Percentiles rank a stretch among this genome's conserved stretches.
Conservation (phyloP, 306 rosid species). For the Rubus idaeus region DNA sequence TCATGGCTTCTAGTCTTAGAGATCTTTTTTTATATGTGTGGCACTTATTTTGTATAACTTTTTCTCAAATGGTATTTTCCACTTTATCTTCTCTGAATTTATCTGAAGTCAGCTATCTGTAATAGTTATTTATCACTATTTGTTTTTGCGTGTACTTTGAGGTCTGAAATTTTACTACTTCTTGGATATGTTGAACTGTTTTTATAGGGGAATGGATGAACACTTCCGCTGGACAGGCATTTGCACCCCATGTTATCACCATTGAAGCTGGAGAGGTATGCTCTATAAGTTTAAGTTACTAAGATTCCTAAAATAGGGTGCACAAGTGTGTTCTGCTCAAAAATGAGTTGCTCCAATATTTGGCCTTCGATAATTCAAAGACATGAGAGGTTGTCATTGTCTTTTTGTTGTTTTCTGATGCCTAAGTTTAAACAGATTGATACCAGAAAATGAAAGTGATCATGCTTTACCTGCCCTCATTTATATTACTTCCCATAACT, state of each 20-base stretch:
- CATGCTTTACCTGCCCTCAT: background rate
- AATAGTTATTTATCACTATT: background rate
- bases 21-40: background rate
- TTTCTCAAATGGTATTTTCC: background rate
- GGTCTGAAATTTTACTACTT: conserved; percentile 16
- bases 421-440: background rate
- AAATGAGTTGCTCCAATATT: background rate
- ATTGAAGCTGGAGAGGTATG: conserved; percentile 81
- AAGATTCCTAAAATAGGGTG: conserved; percentile 18
- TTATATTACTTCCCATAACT: background rate
- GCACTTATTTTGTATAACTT: background rate
- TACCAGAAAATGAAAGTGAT: background rate
- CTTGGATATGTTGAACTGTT: conserved; percentile 17
- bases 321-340: background rate
- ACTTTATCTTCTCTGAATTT: background rate
- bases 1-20: conserved; percentile 7
- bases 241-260: conserved; percentile 88
- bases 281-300: conserved; percentile 10
- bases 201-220: conserved; percentile 97
- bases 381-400: background rate
- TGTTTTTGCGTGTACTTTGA: conserved; percentile 13
- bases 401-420: background rate
- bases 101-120: background rate
- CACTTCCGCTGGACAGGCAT: conserved; percentile 88
- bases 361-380: background rate